A percentile compares a stretch with the other conserved stretches of the same genome.
phyloP scores from a whole-genome alignment of 1,139 yeast genomes.

The Pichia sp. region DNA sequence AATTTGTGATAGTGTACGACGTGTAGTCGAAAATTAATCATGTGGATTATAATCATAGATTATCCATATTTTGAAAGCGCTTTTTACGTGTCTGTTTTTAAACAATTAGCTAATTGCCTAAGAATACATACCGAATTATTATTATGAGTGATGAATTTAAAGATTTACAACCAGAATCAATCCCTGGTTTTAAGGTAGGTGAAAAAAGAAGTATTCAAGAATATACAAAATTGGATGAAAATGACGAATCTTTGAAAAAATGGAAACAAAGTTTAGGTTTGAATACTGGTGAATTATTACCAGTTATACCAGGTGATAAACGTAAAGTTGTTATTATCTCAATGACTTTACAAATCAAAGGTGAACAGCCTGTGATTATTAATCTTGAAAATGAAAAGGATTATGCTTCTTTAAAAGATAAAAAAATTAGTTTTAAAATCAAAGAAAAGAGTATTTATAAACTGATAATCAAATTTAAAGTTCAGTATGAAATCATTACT shows the following conservation, averaged over 20 bases:
- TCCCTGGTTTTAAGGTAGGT: conserved; percentile 67
- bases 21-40: not conserved
- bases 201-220: conserved; percentile 85
- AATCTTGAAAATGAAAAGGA: conserved; percentile 48
- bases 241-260: conserved; percentile 83
- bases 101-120: not conserved
- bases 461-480: conserved; percentile 68
- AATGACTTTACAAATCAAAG: conserved; percentile 64
- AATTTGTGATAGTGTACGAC: too few species aligned
- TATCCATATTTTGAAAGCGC: too few species aligned
- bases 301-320: conserved; percentile 63
- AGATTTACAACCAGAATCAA: conserved; percentile 58
- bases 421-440: conserved; percentile 59
- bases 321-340: conserved; percentile 76
- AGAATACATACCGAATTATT: not conserved
- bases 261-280: conserved; percentile 92
- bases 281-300: conserved; percentile 47
- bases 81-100: not conserved
- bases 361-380: conserved; percentile 56
- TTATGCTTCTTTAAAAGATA: conserved; percentile 41
- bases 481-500: conserved; percentile 79
- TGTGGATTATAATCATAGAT: not conserved
- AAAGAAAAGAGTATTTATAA: conserved; percentile 76
- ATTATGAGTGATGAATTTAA: conserved; percentile 31
- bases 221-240: conserved; percentile 77